A percentile compares a stretch with the other conserved stretches of the same genome.
Conservation (phyloP, 1,139 yeast genomes). For the Lizanozyma gosingica region DNA sequence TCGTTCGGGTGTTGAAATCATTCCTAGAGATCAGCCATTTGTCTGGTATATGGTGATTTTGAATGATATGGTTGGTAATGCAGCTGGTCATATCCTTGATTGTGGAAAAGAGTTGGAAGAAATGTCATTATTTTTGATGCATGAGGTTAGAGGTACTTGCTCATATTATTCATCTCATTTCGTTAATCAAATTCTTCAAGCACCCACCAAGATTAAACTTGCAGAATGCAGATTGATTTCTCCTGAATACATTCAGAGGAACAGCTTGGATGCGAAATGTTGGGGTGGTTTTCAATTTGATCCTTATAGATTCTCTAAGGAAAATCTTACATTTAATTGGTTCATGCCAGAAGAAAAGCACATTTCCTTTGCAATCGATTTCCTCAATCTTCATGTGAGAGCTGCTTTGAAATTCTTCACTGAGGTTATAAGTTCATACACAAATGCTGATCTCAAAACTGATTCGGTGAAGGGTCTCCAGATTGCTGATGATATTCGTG, state of each 20-base stretch:
- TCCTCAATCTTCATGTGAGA: constrained; percentile 45
- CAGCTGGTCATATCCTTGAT: constrained; percentile 42
- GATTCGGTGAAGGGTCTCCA: constrained; percentile 12
- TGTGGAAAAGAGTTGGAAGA: constrained; percentile 39
- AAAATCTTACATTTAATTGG: constrained; percentile 60
- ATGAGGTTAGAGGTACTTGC: constrained; percentile 57
- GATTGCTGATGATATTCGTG: constrained; percentile 42
- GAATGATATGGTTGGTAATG: constrained; percentile 65
- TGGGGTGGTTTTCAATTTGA: constrained; percentile 71
- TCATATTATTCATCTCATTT: constrained; percentile 33
- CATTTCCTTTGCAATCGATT: constrained; percentile 50
- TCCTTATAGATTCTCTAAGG: constrained; percentile 26
- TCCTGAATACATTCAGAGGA: constrained; percentile 19
- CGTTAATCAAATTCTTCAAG: constrained; percentile 58
- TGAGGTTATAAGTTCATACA: constrained; percentile 22
- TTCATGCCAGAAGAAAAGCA: constrained; percentile 55
- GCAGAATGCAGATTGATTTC: constrained; percentile 48
- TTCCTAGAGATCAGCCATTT: constrained; percentile 70
- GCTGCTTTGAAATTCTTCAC: constrained; percentile 36
- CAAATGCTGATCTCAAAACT: constrained; percentile 4
- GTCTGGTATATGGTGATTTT: constrained; percentile 67
- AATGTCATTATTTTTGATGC: constrained; percentile 44
- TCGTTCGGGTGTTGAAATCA: constrained; percentile 59
- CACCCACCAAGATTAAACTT: constrained; percentile 53
- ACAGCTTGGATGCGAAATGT: constrained; percentile 39